Base-by-base conservation (phyloP, 2,329 filamentous ascomycete species). In the Aureobasidium sp. region DNA sequence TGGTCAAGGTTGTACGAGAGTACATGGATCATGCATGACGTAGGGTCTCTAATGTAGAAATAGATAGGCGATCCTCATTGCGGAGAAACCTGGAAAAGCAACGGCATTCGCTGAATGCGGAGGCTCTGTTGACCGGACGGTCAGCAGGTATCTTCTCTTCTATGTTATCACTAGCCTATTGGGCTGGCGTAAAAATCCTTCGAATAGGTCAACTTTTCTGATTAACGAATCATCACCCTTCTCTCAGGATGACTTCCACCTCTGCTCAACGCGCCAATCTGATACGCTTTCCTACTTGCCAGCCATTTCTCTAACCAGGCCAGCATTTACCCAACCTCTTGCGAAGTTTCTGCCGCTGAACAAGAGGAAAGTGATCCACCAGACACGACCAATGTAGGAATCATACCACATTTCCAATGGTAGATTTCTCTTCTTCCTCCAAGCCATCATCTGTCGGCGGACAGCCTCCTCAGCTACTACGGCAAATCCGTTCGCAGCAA, bases 281-380 rank as follows among this genome's bases (percentile, higher is more conserved):
- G 37, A 21, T 16, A 8, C 44, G 25, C 10, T 37, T 29, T 14
- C 1, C 62, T 59, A 69, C 65, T 67, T 68, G 51, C 65, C 66
- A 58, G 72, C 68, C 71, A 75, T 75, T 66, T 76, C 72, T 32
- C 74, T 69, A 1, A 77, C 74, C 42, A 77, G 64, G 0, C 75
- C 73, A 37, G 73, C 71, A 59, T 74, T 72, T 1, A 76, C 73
- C 76, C 76, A 77, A 2, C 76, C 76, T 45, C 76, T 68, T 4
- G 75, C 75, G 60, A 78, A 77, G 48, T 76, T 75, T 39, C 75
- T 69, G 0, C 76, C 76, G 21, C 69, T 75, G 34, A 73, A 71
- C 60, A 77, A 64, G 3, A 78, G 60, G 13, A 76, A 66, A 3
- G 59, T 55, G 13, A 76, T 68, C 75, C 75, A 78, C 76, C 76